Base-by-base conservation (phyloP, 2,329 filamentous ascomycete genomes). In the Myriosclerotinia curreyana region DNA sequence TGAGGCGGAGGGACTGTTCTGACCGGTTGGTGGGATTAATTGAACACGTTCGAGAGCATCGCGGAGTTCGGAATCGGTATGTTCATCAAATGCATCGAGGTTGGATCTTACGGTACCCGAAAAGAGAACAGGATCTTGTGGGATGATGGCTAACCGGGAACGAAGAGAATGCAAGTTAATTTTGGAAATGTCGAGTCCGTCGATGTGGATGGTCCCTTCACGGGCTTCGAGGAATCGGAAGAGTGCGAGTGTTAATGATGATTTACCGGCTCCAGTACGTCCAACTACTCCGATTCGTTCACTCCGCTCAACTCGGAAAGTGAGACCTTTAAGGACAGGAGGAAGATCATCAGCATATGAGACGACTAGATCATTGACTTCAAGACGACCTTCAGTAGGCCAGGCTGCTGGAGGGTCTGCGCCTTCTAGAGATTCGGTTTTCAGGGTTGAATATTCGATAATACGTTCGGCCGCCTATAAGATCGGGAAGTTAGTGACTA, bases 41-140 rank as follows among this genome's bases (percentile, higher is more conserved):
- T 91, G 87, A 7, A 92, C 90, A 8, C 89, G 84, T 49, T 82
- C 79, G 0, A 95, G 80, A 0, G 86, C 88, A 69, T 91, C 88
- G 46, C 82, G 81, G 4, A 95, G 83, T 70, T 90, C 87, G 0
- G 78, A 79, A 68, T 94, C 90, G 1, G 80, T 82, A 71, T 91
- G 85, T 66, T 89, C 80, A 62, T 88, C 80, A 70, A 93, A 92
- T 0, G 90, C 87, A 72, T 95, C 91, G 5, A 95, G 81, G 71
- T 94, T 94, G 51, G 82, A 86, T 50, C 90, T 82, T 25, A 95
- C 79, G 0, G 90, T 92, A 28, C 91, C 91, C 0, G 87, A 90
- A 77, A 95, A 94, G 8, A 95, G 81, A 1, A 93, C 89, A 0
- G 91, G 90, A 69, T 94, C 90, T 76, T 92, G 89, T 1, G 91